phyloP scores from a whole-genome alignment of 2,329 filamentous ascomycete species.

The Colletotrichum phormii region DNA sequence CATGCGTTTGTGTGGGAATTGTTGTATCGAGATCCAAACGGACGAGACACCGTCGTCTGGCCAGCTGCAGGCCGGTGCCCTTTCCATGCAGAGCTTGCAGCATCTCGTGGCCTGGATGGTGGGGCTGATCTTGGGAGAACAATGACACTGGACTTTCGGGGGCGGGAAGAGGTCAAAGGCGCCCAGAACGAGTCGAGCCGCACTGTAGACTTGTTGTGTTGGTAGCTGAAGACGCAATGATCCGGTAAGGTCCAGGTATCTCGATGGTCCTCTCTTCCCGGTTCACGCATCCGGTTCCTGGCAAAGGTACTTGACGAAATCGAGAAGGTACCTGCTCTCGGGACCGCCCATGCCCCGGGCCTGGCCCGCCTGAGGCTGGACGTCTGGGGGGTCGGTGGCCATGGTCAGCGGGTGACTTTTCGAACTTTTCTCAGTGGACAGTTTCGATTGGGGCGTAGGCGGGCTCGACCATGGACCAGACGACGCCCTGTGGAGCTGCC shows the following conservation, averaged over 20 bases:
- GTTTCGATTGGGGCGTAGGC: constrained; percentile 34
- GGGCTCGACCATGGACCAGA: constrained; percentile 33
- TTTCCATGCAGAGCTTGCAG: constrained; percentile 33
- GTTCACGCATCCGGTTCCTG: constrained; percentile 34
- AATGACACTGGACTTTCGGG: not conserved
- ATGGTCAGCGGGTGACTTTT: constrained; percentile 37
- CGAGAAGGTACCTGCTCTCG: constrained; percentile 24
- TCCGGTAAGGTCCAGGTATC: constrained; percentile 2
- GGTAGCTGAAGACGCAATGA: not conserved
- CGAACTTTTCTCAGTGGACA: constrained; percentile 37
- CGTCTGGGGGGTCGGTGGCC: constrained; percentile 21
- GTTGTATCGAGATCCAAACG: constrained; percentile 36
- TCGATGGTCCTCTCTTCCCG: constrained; percentile 17
- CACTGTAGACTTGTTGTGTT: constrained; percentile 28
- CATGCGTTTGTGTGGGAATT: constrained; percentile 23
- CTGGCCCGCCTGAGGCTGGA: constrained; percentile 32
- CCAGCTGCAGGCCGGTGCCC: constrained; percentile 26
- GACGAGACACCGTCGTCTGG: constrained; percentile 28
- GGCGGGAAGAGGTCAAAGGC: not conserved
- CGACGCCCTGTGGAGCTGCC: constrained; percentile 22
- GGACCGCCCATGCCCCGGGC: constrained; percentile 3
- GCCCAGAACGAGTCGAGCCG: constrained; percentile 6
- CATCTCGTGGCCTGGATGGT: constrained; percentile 32
- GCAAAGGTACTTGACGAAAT: constrained; percentile 24
- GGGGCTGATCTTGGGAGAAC: constrained; percentile 16